Percentiles rank a stretch among this genome's conserved stretches.
Conservation (phyloP, 2,329 filamentous ascomycete species). For the Dactylellina haptotyla region DNA sequence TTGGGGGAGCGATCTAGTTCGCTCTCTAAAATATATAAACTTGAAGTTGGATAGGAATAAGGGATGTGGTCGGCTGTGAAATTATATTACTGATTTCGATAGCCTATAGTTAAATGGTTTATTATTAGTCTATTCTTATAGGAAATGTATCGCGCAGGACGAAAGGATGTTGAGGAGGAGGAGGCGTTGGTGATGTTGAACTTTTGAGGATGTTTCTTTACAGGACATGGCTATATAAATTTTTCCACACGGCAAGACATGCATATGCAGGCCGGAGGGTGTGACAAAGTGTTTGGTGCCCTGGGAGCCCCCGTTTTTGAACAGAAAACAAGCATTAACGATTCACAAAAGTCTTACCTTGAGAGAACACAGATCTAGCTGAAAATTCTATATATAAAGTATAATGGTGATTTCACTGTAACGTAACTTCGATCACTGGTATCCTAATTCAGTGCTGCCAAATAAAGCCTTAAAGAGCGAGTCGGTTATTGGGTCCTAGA, state of each 20-base stretch:
- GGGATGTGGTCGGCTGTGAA: background rate
- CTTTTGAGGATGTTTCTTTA: constrained; percentile 12
- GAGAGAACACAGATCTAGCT: constrained; percentile 8
- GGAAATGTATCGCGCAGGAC: constrained; percentile 6
- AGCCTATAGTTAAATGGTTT: constrained; percentile 14
- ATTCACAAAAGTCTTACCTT: constrained; percentile 38
- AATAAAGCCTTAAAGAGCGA: constrained; percentile 1
- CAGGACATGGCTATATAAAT: constrained; percentile 35
- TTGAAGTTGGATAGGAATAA: background rate
- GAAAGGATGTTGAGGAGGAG: constrained; percentile 13
- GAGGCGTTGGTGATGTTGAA: constrained; percentile 39
- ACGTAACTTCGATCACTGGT: constrained; percentile 4
- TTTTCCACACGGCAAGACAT: constrained; percentile 42
- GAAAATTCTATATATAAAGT: constrained; percentile 12
- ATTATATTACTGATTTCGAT: background rate
- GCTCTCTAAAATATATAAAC: constrained; percentile 16
- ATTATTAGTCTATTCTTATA: constrained; percentile 9
- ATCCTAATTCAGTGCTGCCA: constrained; percentile 12
- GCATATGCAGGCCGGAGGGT: constrained; percentile 44
- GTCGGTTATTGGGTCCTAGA: constrained; percentile 1
- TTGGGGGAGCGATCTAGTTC: constrained; percentile 24
- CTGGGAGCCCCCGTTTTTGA: background rate
- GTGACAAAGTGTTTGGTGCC: constrained; percentile 19
- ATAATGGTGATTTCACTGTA: constrained; percentile 5
- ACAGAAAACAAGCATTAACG: constrained; percentile 25